Conservation (phyloP, 495 filamentous ascomycete genomes). For the Aspergillus bridgeri region DNA sequence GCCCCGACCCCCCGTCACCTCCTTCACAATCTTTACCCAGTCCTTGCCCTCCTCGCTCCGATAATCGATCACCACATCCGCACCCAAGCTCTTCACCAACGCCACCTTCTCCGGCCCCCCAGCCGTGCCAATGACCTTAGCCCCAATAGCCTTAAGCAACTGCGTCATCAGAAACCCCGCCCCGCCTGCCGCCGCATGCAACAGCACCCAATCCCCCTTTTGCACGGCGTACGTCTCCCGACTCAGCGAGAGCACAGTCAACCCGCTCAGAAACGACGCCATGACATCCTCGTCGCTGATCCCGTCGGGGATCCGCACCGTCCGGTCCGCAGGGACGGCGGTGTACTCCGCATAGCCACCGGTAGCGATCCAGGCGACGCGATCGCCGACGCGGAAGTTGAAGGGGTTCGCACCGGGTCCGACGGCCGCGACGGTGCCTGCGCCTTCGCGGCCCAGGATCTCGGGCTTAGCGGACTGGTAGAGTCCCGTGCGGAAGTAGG, state of each 20-base stretch:
- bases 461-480: slow-evolving; percentile 75
- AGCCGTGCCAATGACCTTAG: slow-evolving; percentile 79
- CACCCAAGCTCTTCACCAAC: slow-evolving; percentile 64
- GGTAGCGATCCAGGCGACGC: slow-evolving; percentile 62
- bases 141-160: slow-evolving; percentile 68
- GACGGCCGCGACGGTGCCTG: slow-evolving; percentile 57
- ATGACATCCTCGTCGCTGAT: slow-evolving; percentile 61
- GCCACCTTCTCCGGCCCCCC: slow-evolving; percentile 68
- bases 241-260: slow-evolving; percentile 81
- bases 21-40: slow-evolving; percentile 60
- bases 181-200: slow-evolving; percentile 90
- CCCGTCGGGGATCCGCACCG: slow-evolving; percentile 60
- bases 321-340: slow-evolving; percentile 52
- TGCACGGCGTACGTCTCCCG: slow-evolving; percentile 73
- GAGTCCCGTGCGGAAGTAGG: slow-evolving; percentile 88
- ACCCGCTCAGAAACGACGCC: slow-evolving; percentile 71
- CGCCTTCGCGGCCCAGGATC: slow-evolving; percentile 80
- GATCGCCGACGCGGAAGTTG: slow-evolving; percentile 58
- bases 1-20: slow-evolving; percentile 68
- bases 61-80: slow-evolving; percentile 72
- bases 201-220: slow-evolving; percentile 76
- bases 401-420: slow-evolving; percentile 43
- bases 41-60: slow-evolving; percentile 60
- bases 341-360: slow-evolving; percentile 77
- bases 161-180: slow-evolving; percentile 77